Evolutionary conservation across 768 basidiomycete species (phyloP).

Genomic region (Mycena galopus): DNA sequence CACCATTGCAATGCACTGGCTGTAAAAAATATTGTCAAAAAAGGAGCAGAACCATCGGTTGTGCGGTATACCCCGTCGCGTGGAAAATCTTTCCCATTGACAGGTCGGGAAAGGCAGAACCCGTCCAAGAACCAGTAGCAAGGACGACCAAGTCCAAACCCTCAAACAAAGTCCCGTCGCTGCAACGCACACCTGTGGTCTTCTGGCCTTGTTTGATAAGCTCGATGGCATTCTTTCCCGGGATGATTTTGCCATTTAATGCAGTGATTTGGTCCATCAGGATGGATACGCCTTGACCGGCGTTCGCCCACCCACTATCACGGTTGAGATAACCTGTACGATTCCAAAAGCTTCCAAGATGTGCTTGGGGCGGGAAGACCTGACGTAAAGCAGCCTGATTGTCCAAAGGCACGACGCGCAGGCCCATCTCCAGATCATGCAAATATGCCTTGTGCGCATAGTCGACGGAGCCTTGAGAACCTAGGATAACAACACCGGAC

Average conservation of each 20-base stretch:
- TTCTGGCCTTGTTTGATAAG: conserved; percentile 53
- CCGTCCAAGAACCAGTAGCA: conserved; percentile 89
- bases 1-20: conserved; percentile 84
- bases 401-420: conserved; percentile 58
- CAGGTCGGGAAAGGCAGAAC: conserved; percentile 77
- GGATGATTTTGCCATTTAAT: conserved; percentile 70
- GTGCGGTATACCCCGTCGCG: conserved; percentile 79
- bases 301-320: conserved; percentile 89
- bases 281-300: conserved; percentile 71
- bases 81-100: conserved; percentile 64
- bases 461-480: conserved; percentile 46
- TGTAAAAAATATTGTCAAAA: conserved; percentile 45
- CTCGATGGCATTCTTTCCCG: conserved; percentile 68
- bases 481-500: conserved; percentile 78
- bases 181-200: conserved; percentile 73
- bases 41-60: conserved; percentile 30
- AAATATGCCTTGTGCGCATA: conserved; percentile 69
- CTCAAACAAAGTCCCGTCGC: conserved; percentile 65
- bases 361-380: conserved; percentile 61
- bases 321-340: conserved; percentile 76
- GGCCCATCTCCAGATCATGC: conserved; percentile 75
- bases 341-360: conserved; percentile 50
- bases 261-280: conserved; percentile 68
- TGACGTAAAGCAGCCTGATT: conserved; percentile 56
- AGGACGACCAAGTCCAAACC: conserved; percentile 74